Evolutionary conservation across 495 filamentous ascomycete genomes (phyloP), one percentile per base, ranked within the genome.

Genomic region (Hypoxylon crocopeplum): DNA sequence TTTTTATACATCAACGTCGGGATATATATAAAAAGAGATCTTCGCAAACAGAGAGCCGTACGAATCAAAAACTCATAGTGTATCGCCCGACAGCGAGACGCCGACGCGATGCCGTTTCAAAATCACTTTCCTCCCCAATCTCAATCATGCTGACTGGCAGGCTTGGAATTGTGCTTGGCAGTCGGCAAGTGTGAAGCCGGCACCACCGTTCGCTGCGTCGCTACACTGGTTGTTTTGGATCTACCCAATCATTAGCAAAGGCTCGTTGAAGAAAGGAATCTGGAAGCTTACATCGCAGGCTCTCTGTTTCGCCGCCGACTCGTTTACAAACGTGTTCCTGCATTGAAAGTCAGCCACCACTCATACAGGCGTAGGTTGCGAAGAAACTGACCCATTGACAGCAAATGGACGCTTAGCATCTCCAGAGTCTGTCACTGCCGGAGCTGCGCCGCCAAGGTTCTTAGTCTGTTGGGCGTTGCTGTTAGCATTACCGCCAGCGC

Each of bases 201-300:
- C 49, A 29, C 73, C 70, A 27, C 58, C 21, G 56, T 81, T 81
- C 56, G 75, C 73, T 29, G 78, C 77, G 33, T 79, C 59, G 45
- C 74, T 71, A 65, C 79, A 82, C n/a, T 58, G 67, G 60, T 82
- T 82, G 61, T 79, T 76, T 73, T 82, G 79, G 46, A 81, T 77
- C 56, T 75, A 67, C 38, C 67, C 72, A 21, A 58, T 15, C 0
- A 46, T 64, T 39, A 64, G 60, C 11, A 29, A n/a, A 16, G 22
- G 4, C 7, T 30, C 5, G 6, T 1, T 8, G 33, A 15, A 13
- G 0, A 1, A n/a, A 8, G 1, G 17, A n/a, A 15, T 4, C 1
- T 15, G 13, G 5, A 22, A 27, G 51, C 61, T 59, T 6, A 64
- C 61, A 64, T 64, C 61, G 55, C 61, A 64, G 17, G 55, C 45